Evolutionary conservation across 176 grass and related monocot species (phyloP).

Genomic region (Bothriochloa decipiens): DNA sequence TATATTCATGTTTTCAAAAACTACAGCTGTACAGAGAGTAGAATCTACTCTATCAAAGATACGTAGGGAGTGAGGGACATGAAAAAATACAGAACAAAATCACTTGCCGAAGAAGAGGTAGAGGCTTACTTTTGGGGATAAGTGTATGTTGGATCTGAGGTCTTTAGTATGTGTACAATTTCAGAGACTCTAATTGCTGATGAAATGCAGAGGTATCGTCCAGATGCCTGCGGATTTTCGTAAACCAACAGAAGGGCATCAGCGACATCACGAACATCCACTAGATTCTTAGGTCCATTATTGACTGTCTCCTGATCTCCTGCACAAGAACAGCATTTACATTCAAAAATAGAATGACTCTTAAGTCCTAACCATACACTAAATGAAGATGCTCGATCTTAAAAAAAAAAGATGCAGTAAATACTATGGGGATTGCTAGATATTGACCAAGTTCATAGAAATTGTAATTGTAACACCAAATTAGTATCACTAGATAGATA

Average conservation of each 20-base stretch:
- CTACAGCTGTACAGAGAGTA: neutral
- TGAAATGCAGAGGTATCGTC: constrained; percentile 49
- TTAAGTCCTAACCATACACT: neutral
- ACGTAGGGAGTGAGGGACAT: neutral
- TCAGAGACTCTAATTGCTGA: constrained; percentile 12
- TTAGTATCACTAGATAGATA: too few relatives aligned
- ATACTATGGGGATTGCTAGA: neutral
- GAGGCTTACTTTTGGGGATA: constrained; percentile 42
- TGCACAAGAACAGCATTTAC: neutral
- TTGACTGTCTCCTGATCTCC: neutral
- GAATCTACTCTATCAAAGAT: neutral
- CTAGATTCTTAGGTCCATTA: constrained; percentile 16
- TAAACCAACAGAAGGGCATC: constrained; percentile 40
- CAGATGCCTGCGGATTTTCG: constrained; percentile 25
- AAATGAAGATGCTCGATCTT: neutral
- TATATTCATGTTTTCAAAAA: neutral
- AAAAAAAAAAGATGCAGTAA: too few relatives aligned
- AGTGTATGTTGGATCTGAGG: neutral
- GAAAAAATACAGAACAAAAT: neutral
- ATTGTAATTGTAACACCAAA: too few relatives aligned
- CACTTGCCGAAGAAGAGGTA: neutral
- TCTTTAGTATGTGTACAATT: constrained; percentile 26
- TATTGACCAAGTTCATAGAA: neutral
- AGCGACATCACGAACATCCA: constrained; percentile 51
- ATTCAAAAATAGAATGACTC: neutral